A percentile compares a stretch with the other conserved stretches of the same genome.
Evolutionary conservation across 2,329 filamentous ascomycete species (phyloP).

Genomic region (Myriosclerotinia curreyana): DNA sequence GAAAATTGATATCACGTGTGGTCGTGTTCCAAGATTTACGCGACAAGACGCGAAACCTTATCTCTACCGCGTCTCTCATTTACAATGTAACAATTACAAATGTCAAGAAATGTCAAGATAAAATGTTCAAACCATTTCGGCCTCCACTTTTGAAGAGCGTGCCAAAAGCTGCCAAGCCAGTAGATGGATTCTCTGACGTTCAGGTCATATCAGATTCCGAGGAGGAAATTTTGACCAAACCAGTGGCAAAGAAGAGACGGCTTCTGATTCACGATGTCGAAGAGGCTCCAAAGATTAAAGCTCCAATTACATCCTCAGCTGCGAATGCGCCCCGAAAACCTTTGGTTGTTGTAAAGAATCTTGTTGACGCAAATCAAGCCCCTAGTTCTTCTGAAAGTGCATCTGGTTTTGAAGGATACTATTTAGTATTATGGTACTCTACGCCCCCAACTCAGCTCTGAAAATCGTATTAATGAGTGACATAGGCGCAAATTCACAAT

Average conservation of each 20-base stretch:
- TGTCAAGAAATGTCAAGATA: constrained; percentile 14
- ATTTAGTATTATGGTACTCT: constrained; percentile 38
- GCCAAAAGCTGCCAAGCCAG: constrained; percentile 26
- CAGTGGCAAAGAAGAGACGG: constrained; percentile 33
- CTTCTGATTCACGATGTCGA: constrained; percentile 34
- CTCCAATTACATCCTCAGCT: constrained; percentile 26
- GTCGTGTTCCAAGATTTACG: neutral
- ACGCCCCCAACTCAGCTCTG: neutral
- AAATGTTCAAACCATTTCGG: constrained; percentile 40
- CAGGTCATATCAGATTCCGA: constrained; percentile 25
- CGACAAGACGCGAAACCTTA: neutral
- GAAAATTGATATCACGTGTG: constrained; percentile 4
- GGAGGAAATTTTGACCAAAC: constrained; percentile 25
- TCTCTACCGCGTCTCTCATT: constrained; percentile 11
- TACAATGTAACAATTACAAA: constrained; percentile 12
- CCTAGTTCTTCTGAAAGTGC: constrained; percentile 12
- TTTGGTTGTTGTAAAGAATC: constrained; percentile 35
- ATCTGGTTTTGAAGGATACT: constrained; percentile 35
- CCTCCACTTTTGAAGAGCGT: constrained; percentile 34
- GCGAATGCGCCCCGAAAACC: constrained; percentile 37
- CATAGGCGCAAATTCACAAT: constrained; percentile 63
- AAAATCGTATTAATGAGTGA: neutral
- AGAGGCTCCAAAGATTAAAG: constrained; percentile 28
- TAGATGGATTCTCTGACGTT: constrained; percentile 25
- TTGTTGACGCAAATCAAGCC: constrained; percentile 24